Evolutionary conservation across 495 filamentous ascomycete genomes (phyloP).

Genomic region (Xylaria flabelliformis): DNA sequence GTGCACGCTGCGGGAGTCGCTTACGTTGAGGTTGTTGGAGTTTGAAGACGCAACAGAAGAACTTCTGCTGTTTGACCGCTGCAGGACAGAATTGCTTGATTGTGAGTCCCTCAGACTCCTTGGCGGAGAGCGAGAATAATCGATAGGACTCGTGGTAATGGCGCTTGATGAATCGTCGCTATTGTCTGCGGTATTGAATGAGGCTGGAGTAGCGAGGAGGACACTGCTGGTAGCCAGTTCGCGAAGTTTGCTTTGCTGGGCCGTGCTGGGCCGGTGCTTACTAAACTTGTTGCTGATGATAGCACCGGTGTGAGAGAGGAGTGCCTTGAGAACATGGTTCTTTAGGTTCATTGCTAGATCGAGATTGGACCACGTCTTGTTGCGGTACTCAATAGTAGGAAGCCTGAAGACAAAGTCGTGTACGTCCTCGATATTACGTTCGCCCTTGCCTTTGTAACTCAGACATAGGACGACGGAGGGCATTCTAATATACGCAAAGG

Average conservation of each 20-base stretch:
- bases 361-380: constrained; percentile 99
- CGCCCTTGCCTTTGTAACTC: constrained; percentile 94
- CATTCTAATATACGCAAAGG: constrained; percentile 91
- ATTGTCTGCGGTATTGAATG: constrained; percentile 48
- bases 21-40: constrained; percentile 39
- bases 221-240: constrained; percentile 74
- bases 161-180: constrained; percentile 58
- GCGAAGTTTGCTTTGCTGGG: constrained; percentile 77
- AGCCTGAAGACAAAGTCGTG: constrained; percentile 97
- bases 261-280: constrained; percentile 79
- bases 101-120: constrained; percentile 49
- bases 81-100: constrained; percentile 46
- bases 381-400: constrained; percentile 91
- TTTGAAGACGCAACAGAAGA: constrained; percentile 54
- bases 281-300: constrained; percentile 98
- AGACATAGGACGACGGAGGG: constrained; percentile 93
- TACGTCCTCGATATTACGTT: constrained; percentile 93
- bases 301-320: constrained; percentile 93
- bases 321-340: constrained; percentile 88
- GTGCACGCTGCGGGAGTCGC: constrained; percentile 28
- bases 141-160: constrained; percentile 53
- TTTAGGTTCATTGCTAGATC: constrained; percentile 92
- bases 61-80: constrained; percentile 50
- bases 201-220: constrained; percentile 50
- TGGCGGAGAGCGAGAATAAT: constrained; percentile 58